Evolutionary conservation across 768 basidiomycete genomes (phyloP).

Genomic region (Rhodotorula babjevae): DNA sequence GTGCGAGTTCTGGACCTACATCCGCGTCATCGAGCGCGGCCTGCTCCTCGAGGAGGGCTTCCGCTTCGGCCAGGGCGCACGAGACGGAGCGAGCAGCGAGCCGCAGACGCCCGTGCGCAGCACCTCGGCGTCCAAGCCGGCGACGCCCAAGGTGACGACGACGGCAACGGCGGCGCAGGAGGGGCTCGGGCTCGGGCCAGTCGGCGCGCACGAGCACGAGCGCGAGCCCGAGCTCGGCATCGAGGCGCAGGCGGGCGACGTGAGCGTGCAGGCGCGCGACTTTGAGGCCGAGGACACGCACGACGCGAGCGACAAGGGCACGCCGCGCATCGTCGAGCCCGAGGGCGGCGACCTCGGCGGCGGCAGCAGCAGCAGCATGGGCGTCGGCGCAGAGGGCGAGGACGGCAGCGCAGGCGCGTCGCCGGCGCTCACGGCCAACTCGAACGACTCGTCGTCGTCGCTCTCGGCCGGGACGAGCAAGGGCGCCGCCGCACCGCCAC

Average conservation of each 20-base stretch:
- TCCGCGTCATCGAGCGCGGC: conserved; percentile 39
- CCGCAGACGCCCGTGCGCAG: not conserved
- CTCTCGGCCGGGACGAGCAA: conserved; percentile 2
- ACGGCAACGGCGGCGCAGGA: not conserved
- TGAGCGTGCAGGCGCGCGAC: conserved; percentile 14
- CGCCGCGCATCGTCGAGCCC: conserved; percentile 25
- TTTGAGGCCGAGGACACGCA: conserved; percentile 33
- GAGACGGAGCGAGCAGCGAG: not conserved
- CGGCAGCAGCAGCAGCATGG: conserved; percentile 60
- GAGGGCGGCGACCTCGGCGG: conserved; percentile 22
- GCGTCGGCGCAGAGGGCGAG: conserved; percentile 57
- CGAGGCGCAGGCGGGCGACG: not conserved
- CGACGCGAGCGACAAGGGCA: conserved; percentile 48
- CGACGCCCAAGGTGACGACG: not conserved
- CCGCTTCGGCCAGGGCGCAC: conserved; percentile 23
- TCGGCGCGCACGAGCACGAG: not conserved
- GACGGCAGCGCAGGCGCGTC: conserved; percentile 41
- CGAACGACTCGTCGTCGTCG: conserved; percentile 8
- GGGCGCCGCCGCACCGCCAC: not conserved
- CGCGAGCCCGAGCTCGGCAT: not conserved
- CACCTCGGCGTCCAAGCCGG: not conserved
- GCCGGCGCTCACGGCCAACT: not conserved
- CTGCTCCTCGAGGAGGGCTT: conserved; percentile 42
- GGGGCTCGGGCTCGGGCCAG: not conserved
- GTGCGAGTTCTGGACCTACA: conserved; percentile 44